Evolutionary conservation across 2,329 filamentous ascomycete genomes (phyloP).

Genomic region (Tolypocladium pustulatum): DNA sequence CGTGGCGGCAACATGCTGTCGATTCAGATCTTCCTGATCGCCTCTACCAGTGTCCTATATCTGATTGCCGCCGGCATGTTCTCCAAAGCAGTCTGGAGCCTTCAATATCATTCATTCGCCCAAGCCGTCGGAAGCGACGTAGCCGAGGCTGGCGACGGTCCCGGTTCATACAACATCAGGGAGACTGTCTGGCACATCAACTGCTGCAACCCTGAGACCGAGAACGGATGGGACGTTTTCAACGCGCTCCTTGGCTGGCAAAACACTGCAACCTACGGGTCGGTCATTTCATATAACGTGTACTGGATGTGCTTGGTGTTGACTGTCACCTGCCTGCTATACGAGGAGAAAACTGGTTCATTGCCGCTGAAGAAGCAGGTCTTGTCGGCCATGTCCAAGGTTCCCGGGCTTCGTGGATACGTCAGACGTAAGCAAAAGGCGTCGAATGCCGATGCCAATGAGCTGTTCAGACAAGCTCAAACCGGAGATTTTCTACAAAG

Average conservation of each 20-base stretch:
- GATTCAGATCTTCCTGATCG: conserved; percentile 61
- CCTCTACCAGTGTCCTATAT: conserved; percentile 70
- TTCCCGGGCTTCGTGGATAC: background rate
- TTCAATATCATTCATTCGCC: background rate
- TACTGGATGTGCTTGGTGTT: background rate
- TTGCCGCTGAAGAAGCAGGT: background rate
- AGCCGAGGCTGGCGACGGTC: conserved; percentile 32
- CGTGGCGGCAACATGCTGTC: conserved; percentile 16
- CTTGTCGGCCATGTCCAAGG: background rate
- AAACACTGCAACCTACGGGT: background rate
- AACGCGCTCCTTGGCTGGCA: conserved; percentile 55
- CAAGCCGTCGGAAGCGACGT: background rate
- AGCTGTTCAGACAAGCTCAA: background rate
- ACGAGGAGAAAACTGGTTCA: background rate
- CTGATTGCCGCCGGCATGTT: conserved; percentile 73
- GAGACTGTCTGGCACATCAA: conserved; percentile 77
- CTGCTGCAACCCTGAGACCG: conserved; percentile 52
- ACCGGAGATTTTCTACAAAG: background rate
- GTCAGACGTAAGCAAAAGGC: background rate
- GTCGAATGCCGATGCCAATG: background rate
- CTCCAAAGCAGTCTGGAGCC: conserved; percentile 60
- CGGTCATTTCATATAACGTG: background rate
- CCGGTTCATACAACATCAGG: conserved; percentile 68
- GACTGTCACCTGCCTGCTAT: background rate
- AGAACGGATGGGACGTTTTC: conserved; percentile 64